Evolutionary conservation across 345 rosid genomes (phyloP).

Genomic region (Turritis glabra): DNA sequence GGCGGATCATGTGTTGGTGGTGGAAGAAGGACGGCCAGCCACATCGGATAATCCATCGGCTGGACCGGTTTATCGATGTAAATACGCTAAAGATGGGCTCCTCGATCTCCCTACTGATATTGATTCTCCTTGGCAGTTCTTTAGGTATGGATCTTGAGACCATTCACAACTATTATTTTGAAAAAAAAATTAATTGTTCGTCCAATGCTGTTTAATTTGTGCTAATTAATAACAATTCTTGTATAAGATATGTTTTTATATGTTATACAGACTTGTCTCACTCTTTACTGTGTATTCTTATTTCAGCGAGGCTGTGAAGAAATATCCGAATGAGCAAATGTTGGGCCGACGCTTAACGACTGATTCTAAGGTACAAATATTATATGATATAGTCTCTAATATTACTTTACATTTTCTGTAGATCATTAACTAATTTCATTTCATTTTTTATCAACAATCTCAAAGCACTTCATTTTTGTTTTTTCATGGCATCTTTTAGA

Average conservation of each 20-base stretch:
- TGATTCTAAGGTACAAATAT: constrained; percentile 67
- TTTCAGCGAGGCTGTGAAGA: constrained; percentile 55
- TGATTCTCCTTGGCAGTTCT: constrained; percentile 90
- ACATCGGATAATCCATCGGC: constrained; percentile 53
- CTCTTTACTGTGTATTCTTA: background rate
- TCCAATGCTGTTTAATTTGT: background rate
- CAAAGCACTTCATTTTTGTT: too few species aligned
- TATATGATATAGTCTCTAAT: background rate
- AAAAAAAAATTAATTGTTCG: background rate
- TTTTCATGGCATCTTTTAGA: background rate
- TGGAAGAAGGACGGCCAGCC: constrained; percentile 67
- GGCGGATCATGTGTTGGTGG: constrained; percentile 56
- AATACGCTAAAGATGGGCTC: constrained; percentile 78
- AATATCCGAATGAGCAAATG: constrained; percentile 57
- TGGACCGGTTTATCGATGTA: constrained; percentile 86
- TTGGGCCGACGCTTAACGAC: constrained; percentile 63
- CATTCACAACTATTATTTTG: background rate
- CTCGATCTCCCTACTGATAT: constrained; percentile 52
- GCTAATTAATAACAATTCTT: background rate
- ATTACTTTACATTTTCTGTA: background rate
- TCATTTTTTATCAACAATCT: background rate
- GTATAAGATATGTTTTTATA: background rate
- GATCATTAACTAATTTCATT: background rate
- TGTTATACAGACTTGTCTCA: background rate
- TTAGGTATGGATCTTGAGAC: constrained; percentile 48